Conservation (phyloP, 768 basidiomycete genomes). For the Piloderma croceum region DNA sequence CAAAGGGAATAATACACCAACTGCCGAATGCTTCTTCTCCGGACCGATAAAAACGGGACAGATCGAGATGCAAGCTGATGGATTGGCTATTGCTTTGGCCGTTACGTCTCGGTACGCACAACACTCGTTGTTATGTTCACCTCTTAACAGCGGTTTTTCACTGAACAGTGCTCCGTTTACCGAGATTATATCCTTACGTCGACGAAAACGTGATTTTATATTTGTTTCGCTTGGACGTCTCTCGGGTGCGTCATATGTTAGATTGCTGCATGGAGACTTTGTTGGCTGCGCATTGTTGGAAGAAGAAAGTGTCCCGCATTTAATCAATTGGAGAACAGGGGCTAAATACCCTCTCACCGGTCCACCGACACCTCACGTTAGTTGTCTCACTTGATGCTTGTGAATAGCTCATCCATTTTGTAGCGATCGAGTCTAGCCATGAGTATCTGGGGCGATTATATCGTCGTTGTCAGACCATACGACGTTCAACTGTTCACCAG, state of each 20-base stretch:
- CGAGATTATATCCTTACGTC: background rate
- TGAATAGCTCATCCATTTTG: background rate
- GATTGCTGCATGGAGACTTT: slow-evolving; percentile 5
- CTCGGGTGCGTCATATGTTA: slow-evolving; percentile 5
- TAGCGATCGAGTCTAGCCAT: background rate
- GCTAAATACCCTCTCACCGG: background rate
- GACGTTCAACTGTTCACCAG: background rate
- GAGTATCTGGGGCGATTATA: background rate
- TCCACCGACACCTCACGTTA: background rate
- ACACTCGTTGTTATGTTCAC: background rate
- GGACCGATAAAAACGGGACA: slow-evolving; percentile 8
- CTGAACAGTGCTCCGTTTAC: background rate
- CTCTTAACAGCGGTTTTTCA: background rate
- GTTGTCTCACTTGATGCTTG: background rate
- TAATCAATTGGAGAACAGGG: background rate
- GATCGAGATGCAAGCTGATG: slow-evolving; percentile 1
- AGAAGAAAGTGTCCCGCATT: slow-evolving; percentile 1
- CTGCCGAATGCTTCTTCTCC: slow-evolving; percentile 9
- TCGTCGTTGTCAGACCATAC: background rate
- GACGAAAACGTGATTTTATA: background rate
- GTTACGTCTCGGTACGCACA: background rate
- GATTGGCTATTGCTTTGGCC: slow-evolving; percentile 8
- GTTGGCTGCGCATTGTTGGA: slow-evolving; percentile 7
- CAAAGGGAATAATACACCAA: slow-evolving; percentile 2
- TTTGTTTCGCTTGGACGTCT: slow-evolving; percentile 6